Percentiles rank a stretch among this genome's conserved stretches.
Evolutionary conservation across 305 asterid species (phyloP).

Genomic region (Withania somnifera): DNA sequence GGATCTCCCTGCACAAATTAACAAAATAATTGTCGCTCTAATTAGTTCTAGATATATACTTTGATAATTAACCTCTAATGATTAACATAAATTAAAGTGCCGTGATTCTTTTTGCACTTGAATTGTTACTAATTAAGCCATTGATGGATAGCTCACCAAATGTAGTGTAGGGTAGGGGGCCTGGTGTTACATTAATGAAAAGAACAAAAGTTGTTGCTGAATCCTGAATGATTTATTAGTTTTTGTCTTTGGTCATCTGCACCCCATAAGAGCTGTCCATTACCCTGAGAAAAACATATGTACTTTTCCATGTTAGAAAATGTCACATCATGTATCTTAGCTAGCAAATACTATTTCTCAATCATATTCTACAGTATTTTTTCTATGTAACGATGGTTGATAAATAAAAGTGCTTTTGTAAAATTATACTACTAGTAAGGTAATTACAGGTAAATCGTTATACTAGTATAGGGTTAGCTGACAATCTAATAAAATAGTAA

Average conservation of each 20-base stretch:
- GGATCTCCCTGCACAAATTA: not conserved
- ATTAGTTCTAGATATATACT: too few relatives aligned
- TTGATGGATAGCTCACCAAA: conserved; percentile 39
- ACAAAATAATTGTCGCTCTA: not conserved
- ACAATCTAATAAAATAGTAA: too few relatives aligned
- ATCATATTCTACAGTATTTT: not conserved
- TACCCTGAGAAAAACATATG: conserved; percentile 37
- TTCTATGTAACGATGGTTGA: not conserved
- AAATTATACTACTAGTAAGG: too few relatives aligned
- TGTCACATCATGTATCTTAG: not conserved
- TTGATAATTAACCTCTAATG: not conserved
- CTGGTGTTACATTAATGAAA: conserved; percentile 37
- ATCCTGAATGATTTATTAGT: conserved; percentile 34
- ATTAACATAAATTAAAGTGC: not conserved
- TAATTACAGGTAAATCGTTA: too few relatives aligned
- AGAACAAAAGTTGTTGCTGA: conserved; percentile 46
- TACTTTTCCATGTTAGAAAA: conserved; percentile 8
- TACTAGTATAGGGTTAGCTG: too few relatives aligned
- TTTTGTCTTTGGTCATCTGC: conserved; percentile 56
- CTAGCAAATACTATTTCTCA: not conserved
- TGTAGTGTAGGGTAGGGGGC: conserved; percentile 30
- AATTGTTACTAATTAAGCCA: conserved; percentile 6
- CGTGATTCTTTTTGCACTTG: not conserved
- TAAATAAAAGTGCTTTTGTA: not conserved
- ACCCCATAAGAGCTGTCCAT: conserved; percentile 51